Percentiles rank a stretch among this genome's conserved stretches.
Evolutionary conservation across 805 yeast genomes (phyloP).

Genomic region (Monosporozyma yasuniensis): DNA sequence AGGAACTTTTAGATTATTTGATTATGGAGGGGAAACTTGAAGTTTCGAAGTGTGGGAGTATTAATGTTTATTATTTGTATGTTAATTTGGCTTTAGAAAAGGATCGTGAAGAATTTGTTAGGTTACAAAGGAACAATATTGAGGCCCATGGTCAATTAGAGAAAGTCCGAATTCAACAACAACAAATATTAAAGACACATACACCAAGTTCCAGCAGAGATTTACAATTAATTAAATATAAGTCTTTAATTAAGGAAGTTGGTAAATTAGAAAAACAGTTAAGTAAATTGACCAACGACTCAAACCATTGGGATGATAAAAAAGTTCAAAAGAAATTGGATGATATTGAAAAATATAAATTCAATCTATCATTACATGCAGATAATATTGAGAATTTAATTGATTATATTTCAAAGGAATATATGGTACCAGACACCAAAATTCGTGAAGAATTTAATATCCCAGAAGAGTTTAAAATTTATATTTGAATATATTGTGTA

Average conservation of each 20-base stretch:
- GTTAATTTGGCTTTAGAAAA: background rate
- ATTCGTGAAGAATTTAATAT: constrained; percentile 35
- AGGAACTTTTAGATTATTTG: constrained; percentile 5
- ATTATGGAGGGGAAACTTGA: constrained; percentile 14
- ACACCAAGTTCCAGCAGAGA: background rate
- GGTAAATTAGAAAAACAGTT: background rate
- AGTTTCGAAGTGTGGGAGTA: constrained; percentile 47
- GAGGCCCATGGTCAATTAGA: constrained; percentile 3
- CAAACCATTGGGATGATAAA: constrained; percentile 12
- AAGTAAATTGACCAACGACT: constrained; percentile 6
- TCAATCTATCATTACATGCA: constrained; percentile 14
- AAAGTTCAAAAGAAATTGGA: constrained; percentile 8
- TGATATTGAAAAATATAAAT: constrained; percentile 1
- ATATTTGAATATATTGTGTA: background rate
- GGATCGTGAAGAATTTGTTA: background rate
- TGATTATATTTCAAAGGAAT: constrained; percentile 29
- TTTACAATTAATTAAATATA: background rate
- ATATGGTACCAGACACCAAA: constrained; percentile 22
- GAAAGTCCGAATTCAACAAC: background rate
- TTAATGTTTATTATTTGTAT: constrained; percentile 35
- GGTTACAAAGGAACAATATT: constrained; percentile 1
- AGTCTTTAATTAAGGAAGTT: background rate
- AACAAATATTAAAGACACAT: background rate
- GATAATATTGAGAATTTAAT: constrained; percentile 39
- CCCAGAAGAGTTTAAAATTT: constrained; percentile 33